phyloP scores from a whole-genome alignment of 2,329 filamentous ascomycete species.

The Penicillium concentricum region DNA sequence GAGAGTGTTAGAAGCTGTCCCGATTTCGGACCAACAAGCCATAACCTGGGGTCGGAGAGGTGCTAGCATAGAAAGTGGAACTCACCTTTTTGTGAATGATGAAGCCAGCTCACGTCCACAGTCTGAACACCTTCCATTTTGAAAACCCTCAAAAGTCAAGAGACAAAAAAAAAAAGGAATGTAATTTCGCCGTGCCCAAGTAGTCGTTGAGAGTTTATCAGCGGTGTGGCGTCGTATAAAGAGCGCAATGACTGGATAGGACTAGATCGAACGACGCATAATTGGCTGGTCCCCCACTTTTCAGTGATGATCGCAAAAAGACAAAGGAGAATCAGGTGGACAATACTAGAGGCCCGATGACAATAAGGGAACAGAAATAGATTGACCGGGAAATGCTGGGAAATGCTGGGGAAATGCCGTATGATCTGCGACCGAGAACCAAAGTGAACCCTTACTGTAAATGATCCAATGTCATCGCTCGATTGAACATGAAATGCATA shows the following conservation, averaged over 20 bases:
- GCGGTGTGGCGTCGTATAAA: constrained; percentile 20
- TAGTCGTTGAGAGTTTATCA: constrained; percentile 9
- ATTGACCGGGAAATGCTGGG: background rate
- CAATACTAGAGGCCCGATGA: background rate
- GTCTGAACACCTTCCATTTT: constrained; percentile 78
- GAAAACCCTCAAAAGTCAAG: constrained; percentile 1
- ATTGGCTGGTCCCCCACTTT: constrained; percentile 25
- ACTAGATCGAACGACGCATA: constrained; percentile 25
- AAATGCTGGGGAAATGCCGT: background rate
- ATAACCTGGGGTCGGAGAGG: background rate
- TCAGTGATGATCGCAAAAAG: constrained; percentile 6
- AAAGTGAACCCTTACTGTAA: background rate
- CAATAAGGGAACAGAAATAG: background rate
- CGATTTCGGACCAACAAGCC: background rate
- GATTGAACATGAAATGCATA: background rate
- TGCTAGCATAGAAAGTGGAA: constrained; percentile 14
- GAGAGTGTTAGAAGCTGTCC: constrained; percentile 9
- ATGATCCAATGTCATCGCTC: background rate
- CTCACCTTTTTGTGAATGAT: constrained; percentile 78
- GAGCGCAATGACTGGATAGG: constrained; percentile 19
- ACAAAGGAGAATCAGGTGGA: constrained; percentile 11
- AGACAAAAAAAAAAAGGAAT: background rate
- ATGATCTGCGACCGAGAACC: constrained; percentile 9
- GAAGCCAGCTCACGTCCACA: constrained; percentile 89
- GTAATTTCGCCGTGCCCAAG: background rate